Percentiles rank a stretch among this genome's conserved stretches.
These are phyloP conservation scores for Silene coronaria DNA, from an alignment of 179 eudicot species.

Conservation along the genomic window DNA sequence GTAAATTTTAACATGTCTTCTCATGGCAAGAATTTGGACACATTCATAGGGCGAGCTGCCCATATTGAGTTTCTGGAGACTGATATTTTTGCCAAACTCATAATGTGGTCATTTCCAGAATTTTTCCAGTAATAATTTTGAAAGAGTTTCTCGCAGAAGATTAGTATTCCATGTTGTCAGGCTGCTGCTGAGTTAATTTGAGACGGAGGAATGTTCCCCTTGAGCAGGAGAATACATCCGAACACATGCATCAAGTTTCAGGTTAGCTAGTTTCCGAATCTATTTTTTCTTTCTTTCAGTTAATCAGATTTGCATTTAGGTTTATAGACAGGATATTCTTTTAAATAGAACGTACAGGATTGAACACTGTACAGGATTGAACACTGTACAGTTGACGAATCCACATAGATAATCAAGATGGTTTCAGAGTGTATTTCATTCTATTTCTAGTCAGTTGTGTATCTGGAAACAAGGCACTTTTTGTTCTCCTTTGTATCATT, in stretches of 20 bases:
- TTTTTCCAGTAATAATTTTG: conserved; percentile 39
- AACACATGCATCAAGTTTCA: conserved; percentile 21
- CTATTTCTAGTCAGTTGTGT: background rate
- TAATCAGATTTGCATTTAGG: conserved; percentile 18
- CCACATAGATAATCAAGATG: background rate
- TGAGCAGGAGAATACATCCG: background rate
- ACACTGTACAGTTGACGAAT: conserved; percentile 27
- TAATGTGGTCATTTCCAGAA: conserved; percentile 95
- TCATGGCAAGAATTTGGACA: conserved; percentile 80
- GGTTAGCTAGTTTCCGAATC: conserved; percentile 9
- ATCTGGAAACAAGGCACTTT: background rate
- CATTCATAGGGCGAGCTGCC: conserved; percentile 92
- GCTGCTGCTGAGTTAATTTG: conserved; percentile 3
- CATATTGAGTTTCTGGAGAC: conserved; percentile 92
- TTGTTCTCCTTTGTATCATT: background rate
- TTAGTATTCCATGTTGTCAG: background rate
- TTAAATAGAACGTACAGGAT: conserved; percentile 22
- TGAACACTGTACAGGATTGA: conserved; percentile 30
- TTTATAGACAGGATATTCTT: conserved; percentile 23
- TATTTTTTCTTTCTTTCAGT: conserved; percentile 19
- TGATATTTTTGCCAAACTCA: conserved; percentile 77
- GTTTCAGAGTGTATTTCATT: background rate
- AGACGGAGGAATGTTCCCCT: conserved; percentile 3
- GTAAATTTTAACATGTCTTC: conserved; percentile 75
- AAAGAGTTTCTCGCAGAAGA: background rate